phyloP scores from a whole-genome alignment of 345 rosid species.

The Arabis alpina region DNA sequence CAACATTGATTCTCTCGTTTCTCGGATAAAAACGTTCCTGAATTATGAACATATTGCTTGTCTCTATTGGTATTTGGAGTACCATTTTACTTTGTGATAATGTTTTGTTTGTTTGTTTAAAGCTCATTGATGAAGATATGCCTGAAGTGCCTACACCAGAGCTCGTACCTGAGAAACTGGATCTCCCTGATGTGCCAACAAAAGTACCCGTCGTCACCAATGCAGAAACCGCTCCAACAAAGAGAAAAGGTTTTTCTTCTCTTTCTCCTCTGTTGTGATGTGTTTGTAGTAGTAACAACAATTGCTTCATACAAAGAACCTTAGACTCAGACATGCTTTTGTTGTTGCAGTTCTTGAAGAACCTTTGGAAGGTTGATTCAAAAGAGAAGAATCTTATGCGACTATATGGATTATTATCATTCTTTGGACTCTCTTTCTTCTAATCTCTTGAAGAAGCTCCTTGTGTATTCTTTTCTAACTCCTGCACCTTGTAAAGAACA shows the following conservation, averaged over 20 bases:
- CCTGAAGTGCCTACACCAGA: constrained; percentile 67
- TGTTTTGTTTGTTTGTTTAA: constrained; percentile 22
- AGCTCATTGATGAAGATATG: constrained; percentile 75
- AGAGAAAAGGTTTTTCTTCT: constrained; percentile 58
- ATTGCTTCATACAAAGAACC: constrained; percentile 9
- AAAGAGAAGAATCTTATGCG: constrained; percentile 14
- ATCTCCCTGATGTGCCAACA: constrained; percentile 83
- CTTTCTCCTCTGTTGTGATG: constrained; percentile 32
- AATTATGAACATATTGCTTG: background rate
- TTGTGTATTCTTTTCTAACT: constrained; percentile 28
- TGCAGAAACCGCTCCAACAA: constrained; percentile 49
- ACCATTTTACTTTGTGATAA: background rate
- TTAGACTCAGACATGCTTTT: background rate
- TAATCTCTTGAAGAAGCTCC: constrained; percentile 16
- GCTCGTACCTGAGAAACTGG: constrained; percentile 51
- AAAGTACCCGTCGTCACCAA: constrained; percentile 55
- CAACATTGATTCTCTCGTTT: constrained; percentile 8
- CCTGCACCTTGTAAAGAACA: constrained; percentile 13
- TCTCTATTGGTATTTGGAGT: background rate
- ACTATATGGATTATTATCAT: constrained; percentile 1
- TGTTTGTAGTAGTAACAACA: constrained; percentile 3
- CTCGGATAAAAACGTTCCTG: background rate
- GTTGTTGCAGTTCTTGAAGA: constrained; percentile 72
- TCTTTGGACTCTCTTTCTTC: constrained; percentile 21
- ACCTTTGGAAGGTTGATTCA: constrained; percentile 72